phyloP scores from a whole-genome alignment of 805 yeast species.

The Candida krabiensis region DNA sequence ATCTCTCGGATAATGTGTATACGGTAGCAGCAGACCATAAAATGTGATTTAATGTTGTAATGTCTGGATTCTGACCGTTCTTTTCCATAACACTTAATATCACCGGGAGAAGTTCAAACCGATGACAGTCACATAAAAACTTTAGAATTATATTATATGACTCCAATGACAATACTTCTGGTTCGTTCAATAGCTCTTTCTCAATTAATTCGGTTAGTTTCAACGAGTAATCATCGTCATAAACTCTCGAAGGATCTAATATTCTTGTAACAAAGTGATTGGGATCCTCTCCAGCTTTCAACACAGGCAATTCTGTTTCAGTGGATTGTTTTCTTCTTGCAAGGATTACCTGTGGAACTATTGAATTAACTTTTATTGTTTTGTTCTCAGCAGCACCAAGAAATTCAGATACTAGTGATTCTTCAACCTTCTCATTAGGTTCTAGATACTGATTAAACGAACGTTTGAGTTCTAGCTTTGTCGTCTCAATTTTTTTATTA shows the following conservation, averaged over 20 bases:
- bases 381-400: not conserved
- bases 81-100: constrained; percentile 4
- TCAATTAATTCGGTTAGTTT: not conserved
- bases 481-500: no score
- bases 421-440: not conserved
- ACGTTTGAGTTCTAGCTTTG: not conserved
- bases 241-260: not conserved
- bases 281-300: not conserved
- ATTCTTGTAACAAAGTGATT: not conserved
- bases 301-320: not conserved
- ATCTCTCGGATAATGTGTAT: not conserved
- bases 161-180: not conserved
- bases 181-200: not conserved
- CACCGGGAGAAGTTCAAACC: not conserved
- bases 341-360: not conserved
- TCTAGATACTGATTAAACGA: not conserved
- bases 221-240: not conserved
- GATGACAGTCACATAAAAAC: constrained; percentile 5
- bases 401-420: not conserved
- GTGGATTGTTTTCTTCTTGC: not conserved
- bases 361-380: not conserved
- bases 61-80: constrained; percentile 2
- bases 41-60: constrained; percentile 6
- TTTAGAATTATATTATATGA: constrained; percentile 6
- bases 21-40: constrained; percentile 7